A percentile compares a stretch with the other conserved stretches of the same genome.
These are phyloP conservation scores for Neolentinus lepideus DNA, from an alignment of 1,284 basidiomycete genomes.

Conservation along the genomic window DNA sequence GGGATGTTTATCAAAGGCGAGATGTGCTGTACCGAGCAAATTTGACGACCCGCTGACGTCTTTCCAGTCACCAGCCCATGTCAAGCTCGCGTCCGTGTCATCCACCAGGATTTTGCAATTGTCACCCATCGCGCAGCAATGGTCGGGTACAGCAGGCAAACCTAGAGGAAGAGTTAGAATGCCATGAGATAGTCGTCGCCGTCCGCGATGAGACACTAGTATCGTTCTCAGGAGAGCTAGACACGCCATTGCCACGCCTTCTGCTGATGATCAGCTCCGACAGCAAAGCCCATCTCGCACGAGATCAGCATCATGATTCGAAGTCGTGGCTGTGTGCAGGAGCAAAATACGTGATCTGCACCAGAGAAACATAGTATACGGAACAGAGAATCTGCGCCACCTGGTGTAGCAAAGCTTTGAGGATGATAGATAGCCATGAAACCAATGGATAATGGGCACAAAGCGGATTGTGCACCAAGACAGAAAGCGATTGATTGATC, in stretches of 20 bases:
- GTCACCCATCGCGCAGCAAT: not conserved
- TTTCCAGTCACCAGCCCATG: not conserved
- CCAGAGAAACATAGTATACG: too few relatives aligned
- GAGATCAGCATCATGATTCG: not conserved
- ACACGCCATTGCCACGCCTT: not conserved
- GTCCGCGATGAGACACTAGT: not conserved
- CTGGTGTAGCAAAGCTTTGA: too few relatives aligned
- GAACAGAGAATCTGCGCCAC: too few relatives aligned
- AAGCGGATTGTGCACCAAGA: too few relatives aligned
- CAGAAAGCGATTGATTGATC: too few relatives aligned
- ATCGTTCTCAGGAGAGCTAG: not conserved
- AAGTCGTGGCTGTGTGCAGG: too few relatives aligned
- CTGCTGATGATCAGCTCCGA: not conserved
- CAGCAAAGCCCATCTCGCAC: not conserved
- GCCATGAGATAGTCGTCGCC: too few relatives aligned
- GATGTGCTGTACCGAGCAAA: not conserved
- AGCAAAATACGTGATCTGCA: too few relatives aligned
- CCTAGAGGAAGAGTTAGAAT: not conserved
- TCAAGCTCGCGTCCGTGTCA: not conserved
- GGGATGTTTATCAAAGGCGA: not conserved
- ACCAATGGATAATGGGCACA: too few relatives aligned
- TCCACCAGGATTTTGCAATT: not conserved
- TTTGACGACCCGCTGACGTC: not conserved
- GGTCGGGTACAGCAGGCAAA: not conserved
- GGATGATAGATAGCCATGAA: too few relatives aligned